phyloP scores from a whole-genome alignment of 768 basidiomycete genomes.

The Psilocybe cyanescens region DNA sequence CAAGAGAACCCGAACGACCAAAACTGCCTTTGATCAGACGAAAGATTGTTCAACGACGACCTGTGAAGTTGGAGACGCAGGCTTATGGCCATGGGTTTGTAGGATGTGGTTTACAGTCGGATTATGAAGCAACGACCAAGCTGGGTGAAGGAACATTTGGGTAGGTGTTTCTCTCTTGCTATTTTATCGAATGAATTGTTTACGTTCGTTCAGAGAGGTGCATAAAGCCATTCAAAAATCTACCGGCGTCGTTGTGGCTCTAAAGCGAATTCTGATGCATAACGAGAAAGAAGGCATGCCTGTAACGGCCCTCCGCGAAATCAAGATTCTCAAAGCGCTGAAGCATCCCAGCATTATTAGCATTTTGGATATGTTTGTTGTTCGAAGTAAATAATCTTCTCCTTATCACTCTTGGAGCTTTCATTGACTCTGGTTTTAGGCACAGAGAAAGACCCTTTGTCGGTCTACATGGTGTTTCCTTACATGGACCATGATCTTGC shows the following conservation, averaged over 20 bases:
- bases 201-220: constrained; percentile 65
- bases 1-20: constrained; percentile 27
- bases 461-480: constrained; percentile 98
- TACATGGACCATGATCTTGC: constrained; percentile 99
- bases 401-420: not conserved
- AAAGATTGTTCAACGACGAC: constrained; percentile 50
- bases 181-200: constrained; percentile 12
- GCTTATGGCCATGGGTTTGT: constrained; percentile 71
- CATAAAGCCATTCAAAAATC: constrained; percentile 80
- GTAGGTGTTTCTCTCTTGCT: constrained; percentile 45
- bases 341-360: constrained; percentile 86
- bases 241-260: constrained; percentile 70
- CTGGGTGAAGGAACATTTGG: constrained; percentile 98
- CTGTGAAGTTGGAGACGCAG: constrained; percentile 65
- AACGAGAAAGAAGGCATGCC: constrained; percentile 98
- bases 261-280: constrained; percentile 96
- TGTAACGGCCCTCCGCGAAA: constrained; percentile 94
- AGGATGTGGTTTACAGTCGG: constrained; percentile 71
- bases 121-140: constrained; percentile 85
- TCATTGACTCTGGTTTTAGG: constrained; percentile 39
- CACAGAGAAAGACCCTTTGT: constrained; percentile 71
- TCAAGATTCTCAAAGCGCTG: constrained; percentile 92
- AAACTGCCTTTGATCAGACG: constrained; percentile 32
- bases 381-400: constrained; percentile 57
- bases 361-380: constrained; percentile 92